Evolutionary conservation across 225 moss, liverwort and hornwort species (phyloP).

Genomic region (Straminergon stramineum): DNA sequence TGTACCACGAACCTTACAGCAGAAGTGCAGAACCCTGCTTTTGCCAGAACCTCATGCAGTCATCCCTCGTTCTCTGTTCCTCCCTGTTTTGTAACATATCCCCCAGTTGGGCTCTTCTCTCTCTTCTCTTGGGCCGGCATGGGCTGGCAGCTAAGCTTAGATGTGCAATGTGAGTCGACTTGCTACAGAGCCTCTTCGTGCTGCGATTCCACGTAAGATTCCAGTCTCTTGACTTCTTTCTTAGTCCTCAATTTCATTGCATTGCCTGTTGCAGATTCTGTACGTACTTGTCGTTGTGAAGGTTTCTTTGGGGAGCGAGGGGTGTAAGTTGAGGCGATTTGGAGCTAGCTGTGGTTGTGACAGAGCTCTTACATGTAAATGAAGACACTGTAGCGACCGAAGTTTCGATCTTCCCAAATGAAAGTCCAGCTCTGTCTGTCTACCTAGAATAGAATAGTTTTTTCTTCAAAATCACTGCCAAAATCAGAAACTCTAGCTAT

Average conservation of each 20-base stretch:
- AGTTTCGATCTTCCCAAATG: not conserved
- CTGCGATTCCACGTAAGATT: not conserved
- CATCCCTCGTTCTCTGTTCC: not conserved
- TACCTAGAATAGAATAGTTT: not conserved
- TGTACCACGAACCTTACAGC: not conserved
- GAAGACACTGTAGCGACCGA: conserved; percentile 1
- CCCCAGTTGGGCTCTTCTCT: not conserved
- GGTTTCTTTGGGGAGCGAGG: not conserved
- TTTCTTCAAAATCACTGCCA: not conserved
- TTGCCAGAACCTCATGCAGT: not conserved
- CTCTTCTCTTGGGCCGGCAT: not conserved
- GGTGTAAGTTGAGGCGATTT: not conserved
- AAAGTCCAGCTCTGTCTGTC: not conserved
- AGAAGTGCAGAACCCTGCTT: not conserved
- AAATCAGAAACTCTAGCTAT: not conserved
- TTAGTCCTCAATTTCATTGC: not conserved
- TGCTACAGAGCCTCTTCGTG: not conserved
- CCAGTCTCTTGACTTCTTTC: not conserved
- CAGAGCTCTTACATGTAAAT: not conserved
- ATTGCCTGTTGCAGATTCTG: not conserved
- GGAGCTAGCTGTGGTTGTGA: not conserved
- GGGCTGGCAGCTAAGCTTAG: not conserved
- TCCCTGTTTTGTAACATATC: not conserved
- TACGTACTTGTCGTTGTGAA: not conserved
- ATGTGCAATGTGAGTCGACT: not conserved